These are phyloP conservation scores for Bipolaris gigantea DNA, from an alignment of 2,329 filamentous ascomycete species.

Conservation along the genomic window DNA sequence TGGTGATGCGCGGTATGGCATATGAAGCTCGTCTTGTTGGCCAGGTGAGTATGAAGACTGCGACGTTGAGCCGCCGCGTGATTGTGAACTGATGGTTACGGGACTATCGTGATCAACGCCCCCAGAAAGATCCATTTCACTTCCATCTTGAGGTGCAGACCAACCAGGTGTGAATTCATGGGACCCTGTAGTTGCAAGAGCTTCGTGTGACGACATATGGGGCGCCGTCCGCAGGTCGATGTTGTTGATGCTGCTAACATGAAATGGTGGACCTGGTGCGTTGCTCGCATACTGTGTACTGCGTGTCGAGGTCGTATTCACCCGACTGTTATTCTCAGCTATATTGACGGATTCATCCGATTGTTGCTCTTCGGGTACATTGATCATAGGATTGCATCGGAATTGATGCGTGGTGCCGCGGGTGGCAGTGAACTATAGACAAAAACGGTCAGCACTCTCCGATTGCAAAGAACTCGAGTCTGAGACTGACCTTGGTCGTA, in stretches of 20 bases:
- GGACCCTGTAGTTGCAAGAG: neutral
- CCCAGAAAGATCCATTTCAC: conserved; percentile 43
- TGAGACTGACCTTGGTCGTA: conserved; percentile 13
- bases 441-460: conserved; percentile 4
- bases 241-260: conserved; percentile 22
- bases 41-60: conserved; percentile 43
- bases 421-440: conserved; percentile 13
- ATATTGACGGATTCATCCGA: conserved; percentile 32
- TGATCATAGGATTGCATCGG: conserved; percentile 38
- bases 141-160: conserved; percentile 24
- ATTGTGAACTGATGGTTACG: conserved; percentile 38
- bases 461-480: neutral
- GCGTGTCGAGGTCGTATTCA: neutral
- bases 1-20: conserved; percentile 38
- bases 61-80: conserved; percentile 37
- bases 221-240: conserved; percentile 28
- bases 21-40: conserved; percentile 27
- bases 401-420: conserved; percentile 34
- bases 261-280: conserved; percentile 27
- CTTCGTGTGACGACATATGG: conserved; percentile 3
- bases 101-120: conserved; percentile 40
- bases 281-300: conserved; percentile 16
- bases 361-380: conserved; percentile 40
- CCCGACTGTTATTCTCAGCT: conserved; percentile 22
- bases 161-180: conserved; percentile 11